Conservation (phyloP, 768 basidiomycete genomes). For the Collybia sordida region DNA sequence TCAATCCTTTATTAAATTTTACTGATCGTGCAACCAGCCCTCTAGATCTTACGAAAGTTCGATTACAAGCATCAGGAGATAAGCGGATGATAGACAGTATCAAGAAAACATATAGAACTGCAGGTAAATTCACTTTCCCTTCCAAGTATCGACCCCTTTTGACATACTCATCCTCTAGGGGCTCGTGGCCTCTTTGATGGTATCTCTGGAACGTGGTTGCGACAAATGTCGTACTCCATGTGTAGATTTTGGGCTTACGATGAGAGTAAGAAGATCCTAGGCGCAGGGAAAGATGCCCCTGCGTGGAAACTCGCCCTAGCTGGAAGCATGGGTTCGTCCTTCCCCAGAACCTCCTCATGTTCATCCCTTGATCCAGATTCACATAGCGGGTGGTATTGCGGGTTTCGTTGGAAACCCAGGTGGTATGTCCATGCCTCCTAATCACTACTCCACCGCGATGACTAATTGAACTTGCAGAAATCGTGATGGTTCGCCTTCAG, state of each 20-base stretch:
- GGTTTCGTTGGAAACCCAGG: constrained; percentile 89
- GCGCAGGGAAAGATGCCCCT: constrained; percentile 68
- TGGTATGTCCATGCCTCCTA: constrained; percentile 38
- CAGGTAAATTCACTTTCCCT: constrained; percentile 47
- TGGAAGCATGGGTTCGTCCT: constrained; percentile 78
- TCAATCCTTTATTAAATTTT: background rate
- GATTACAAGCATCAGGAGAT: constrained; percentile 89
- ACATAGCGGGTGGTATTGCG: constrained; percentile 77
- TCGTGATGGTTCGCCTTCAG: constrained; percentile 87
- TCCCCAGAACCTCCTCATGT: background rate
- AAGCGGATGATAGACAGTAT: constrained; percentile 87
- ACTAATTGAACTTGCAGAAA: constrained; percentile 44
- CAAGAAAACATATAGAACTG: constrained; percentile 78
- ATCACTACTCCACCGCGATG: no score
- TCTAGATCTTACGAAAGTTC: constrained; percentile 87
- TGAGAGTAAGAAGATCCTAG: constrained; percentile 82
- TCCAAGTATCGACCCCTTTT: constrained; percentile 18
- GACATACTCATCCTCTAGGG: constrained; percentile 42
- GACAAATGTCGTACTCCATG: constrained; percentile 91
- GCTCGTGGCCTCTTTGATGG: constrained; percentile 80
- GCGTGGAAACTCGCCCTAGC: constrained; percentile 81
- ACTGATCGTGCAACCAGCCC: constrained; percentile 43
- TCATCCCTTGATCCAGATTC: constrained; percentile 7
- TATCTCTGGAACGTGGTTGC: constrained; percentile 84
- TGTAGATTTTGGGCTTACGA: constrained; percentile 95